Conservation (phyloP, 2,329 filamentous ascomycete genomes). For the Thielaviopsis ethacetica region DNA sequence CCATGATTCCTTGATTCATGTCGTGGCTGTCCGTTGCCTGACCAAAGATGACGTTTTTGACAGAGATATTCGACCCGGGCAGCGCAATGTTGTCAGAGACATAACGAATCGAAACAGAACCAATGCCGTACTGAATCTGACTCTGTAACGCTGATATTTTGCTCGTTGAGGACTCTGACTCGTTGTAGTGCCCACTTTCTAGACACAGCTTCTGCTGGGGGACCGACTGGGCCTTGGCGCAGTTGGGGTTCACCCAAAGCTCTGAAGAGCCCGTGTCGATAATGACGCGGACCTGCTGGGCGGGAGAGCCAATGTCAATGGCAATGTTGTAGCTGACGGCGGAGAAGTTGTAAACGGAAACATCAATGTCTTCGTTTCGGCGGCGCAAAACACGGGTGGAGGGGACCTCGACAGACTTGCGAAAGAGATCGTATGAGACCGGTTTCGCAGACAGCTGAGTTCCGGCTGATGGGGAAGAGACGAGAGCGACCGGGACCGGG, state of each 20-base stretch:
- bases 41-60: slow-evolving; percentile 19
- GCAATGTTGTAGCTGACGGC: slow-evolving; percentile 24
- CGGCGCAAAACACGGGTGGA: slow-evolving; percentile 3
- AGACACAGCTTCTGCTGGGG: slow-evolving; percentile 12
- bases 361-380: slow-evolving; percentile 9
- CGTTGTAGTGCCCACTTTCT: slow-evolving; percentile 11
- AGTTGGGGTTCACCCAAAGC: slow-evolving; percentile 27
- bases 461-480: neutral
- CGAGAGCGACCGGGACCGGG: neutral
- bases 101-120: slow-evolving; percentile 17
- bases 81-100: slow-evolving; percentile 18
- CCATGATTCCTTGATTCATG: slow-evolving; percentile 19
- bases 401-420: slow-evolving; percentile 2
- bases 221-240: slow-evolving; percentile 13
- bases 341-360: slow-evolving; percentile 13
- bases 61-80: slow-evolving; percentile 15
- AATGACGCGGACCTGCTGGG: slow-evolving; percentile 23
- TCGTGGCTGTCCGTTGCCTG: slow-evolving; percentile 17
- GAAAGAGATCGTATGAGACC: slow-evolving; percentile 4
- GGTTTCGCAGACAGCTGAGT: neutral
- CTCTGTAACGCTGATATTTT: slow-evolving; percentile 11
- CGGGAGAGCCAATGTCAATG: slow-evolving; percentile 22
- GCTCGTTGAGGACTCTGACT: slow-evolving; percentile 15
- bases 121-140: slow-evolving; percentile 18
- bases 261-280: slow-evolving; percentile 27